A percentile compares a stretch with the other conserved stretches of the same genome.
Evolutionary conservation across 495 filamentous ascomycete species (phyloP).

Genomic region (Neohortaea acidophila): DNA sequence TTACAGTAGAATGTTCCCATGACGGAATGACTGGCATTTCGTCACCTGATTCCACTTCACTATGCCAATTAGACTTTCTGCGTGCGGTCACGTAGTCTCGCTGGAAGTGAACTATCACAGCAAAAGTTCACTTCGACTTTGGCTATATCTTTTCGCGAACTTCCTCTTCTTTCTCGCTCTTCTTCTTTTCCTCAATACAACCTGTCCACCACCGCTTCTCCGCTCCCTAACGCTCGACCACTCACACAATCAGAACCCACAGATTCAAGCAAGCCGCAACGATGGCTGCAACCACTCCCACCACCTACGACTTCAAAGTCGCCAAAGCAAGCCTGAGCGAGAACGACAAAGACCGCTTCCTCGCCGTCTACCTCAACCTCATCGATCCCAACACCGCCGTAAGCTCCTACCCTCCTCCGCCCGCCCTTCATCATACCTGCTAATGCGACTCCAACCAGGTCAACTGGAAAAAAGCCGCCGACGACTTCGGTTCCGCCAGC

Average conservation of each 20-base stretch:
- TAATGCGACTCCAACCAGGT: neutral
- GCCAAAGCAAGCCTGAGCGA: constrained; percentile 7
- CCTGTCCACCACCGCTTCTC: neutral
- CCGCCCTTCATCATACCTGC: neutral
- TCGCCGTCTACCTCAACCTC: constrained; percentile 12
- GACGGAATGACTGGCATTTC: no score
- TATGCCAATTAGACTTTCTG: neutral
- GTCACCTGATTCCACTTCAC: neutral
- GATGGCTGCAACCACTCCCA: neutral
- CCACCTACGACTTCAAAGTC: constrained; percentile 6
- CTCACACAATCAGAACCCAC: neutral
- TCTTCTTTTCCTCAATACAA: neutral
- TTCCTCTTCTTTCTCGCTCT: neutral
- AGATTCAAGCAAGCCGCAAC: no score
- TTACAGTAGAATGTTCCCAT: no score
- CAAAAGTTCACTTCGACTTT: neutral
- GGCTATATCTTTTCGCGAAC: neutral
- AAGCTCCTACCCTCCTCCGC: neutral
- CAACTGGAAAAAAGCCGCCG: constrained; percentile 13
- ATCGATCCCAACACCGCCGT: neutral
- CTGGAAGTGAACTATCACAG: no score
- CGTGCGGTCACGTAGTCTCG: no score
- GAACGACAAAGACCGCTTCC: constrained; percentile 13
- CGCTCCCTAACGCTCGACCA: neutral
- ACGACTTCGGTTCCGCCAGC: constrained; percentile 10